Evolutionary conservation across 768 basidiomycete species (phyloP).

Genomic region (Daedalea quercina): DNA sequence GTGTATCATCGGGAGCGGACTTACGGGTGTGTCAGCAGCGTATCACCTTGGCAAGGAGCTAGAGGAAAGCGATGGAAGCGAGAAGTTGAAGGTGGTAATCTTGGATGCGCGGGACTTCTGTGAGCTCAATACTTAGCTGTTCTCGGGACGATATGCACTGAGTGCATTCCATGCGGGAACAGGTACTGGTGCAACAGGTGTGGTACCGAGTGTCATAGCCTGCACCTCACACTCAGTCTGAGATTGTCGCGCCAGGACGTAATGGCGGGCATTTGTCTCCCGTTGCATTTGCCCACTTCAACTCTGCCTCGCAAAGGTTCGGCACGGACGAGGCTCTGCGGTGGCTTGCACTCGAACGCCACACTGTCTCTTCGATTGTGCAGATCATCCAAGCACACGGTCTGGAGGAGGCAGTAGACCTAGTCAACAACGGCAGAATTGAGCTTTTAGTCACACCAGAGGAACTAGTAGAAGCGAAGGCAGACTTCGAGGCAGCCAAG

Average conservation of each 20-base stretch:
- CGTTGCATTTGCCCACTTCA: conserved; percentile 40
- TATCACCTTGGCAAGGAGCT: conserved; percentile 54
- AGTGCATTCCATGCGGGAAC: background rate
- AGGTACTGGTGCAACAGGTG: conserved; percentile 79
- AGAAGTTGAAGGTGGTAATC: conserved; percentile 45
- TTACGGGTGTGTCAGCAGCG: conserved; percentile 69
- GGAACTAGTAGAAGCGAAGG: conserved; percentile 31
- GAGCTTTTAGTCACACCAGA: conserved; percentile 40
- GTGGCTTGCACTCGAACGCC: conserved; percentile 47
- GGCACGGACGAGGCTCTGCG: conserved; percentile 51
- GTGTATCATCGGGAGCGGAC: conserved; percentile 75
- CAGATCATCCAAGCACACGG: conserved; percentile 38
- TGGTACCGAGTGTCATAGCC: too few species aligned
- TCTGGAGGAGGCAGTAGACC: conserved; percentile 47
- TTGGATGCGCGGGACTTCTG: conserved; percentile 86
- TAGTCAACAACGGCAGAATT: conserved; percentile 52
- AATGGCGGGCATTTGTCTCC: conserved; percentile 76
- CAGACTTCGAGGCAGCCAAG: conserved; percentile 48
- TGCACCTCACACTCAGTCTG: too few species aligned
- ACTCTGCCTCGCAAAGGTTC: conserved; percentile 27
- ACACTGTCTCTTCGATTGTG: conserved; percentile 45
- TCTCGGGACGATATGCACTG: background rate
- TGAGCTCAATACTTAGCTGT: conserved; percentile 30
- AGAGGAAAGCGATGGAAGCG: conserved; percentile 3
- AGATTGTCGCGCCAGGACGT: conserved; percentile 42